Evolutionary conservation across 176 grass and related monocot species (phyloP).

Genomic region (Eragrostis curvula): DNA sequence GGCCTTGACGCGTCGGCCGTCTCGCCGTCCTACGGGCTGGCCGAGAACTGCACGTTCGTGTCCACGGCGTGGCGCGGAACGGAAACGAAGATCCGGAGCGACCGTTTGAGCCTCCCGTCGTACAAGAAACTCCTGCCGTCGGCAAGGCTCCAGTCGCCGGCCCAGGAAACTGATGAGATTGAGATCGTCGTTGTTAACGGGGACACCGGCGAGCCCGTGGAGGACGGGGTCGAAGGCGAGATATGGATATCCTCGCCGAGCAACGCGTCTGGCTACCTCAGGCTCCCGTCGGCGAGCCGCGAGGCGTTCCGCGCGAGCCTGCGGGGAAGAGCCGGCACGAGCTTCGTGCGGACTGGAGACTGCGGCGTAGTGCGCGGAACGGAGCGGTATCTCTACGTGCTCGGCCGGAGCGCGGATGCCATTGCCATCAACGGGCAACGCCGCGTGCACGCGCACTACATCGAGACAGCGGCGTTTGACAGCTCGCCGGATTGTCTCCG

Average conservation of each 20-base stretch:
- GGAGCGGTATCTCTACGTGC: constrained; percentile 54
- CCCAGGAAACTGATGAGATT: constrained; percentile 34
- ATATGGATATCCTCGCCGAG: constrained; percentile 59
- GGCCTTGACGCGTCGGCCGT: constrained; percentile 43
- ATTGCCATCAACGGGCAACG: not conserved
- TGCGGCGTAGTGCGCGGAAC: constrained; percentile 39
- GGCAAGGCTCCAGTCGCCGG: constrained; percentile 12
- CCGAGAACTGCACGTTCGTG: constrained; percentile 66
- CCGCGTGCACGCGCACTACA: constrained; percentile 45
- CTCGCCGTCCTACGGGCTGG: constrained; percentile 59
- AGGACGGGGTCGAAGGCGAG: constrained; percentile 58
- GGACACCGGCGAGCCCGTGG: constrained; percentile 38
- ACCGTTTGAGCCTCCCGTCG: constrained; percentile 16
- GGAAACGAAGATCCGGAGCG: not conserved
- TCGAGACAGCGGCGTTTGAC: constrained; percentile 36
- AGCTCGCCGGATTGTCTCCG: constrained; percentile 30
- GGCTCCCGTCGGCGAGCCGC: constrained; percentile 1
- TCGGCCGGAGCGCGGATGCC: constrained; percentile 38
- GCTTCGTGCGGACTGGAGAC: constrained; percentile 56
- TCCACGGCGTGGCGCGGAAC: constrained; percentile 52
- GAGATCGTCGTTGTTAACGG: constrained; percentile 33
- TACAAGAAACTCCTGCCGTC: constrained; percentile 55
- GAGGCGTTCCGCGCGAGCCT: constrained; percentile 39
- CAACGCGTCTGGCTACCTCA: constrained; percentile 64
- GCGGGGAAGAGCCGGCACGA: not conserved